Conservation (phyloP, 2,329 filamentous ascomycete genomes). For the Xylariaceae sp. region DNA sequence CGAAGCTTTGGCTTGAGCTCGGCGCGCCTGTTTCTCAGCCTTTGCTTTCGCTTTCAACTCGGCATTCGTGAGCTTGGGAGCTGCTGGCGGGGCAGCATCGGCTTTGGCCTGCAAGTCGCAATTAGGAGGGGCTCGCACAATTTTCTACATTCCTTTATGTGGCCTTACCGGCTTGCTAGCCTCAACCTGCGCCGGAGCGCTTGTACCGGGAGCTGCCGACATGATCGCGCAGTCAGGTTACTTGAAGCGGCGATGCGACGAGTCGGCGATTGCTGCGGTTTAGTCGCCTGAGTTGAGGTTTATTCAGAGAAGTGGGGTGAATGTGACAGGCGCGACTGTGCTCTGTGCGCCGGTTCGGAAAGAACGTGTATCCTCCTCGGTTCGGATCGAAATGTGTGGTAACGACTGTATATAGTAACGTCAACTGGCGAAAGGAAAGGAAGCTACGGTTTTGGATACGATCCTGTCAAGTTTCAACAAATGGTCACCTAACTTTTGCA, state of each 20-base stretch:
- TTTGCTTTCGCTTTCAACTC: slow-evolving; percentile 86
- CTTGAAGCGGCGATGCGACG: background rate
- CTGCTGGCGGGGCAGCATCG: slow-evolving; percentile 27
- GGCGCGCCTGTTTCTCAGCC: slow-evolving; percentile 82
- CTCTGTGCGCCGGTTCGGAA: background rate
- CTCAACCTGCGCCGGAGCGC: slow-evolving; percentile 19
- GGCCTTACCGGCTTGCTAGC: slow-evolving; percentile 17
- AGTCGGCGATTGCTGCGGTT: background rate
- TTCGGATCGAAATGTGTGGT: background rate
- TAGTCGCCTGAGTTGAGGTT: background rate
- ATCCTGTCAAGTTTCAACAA: background rate
- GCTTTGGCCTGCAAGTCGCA: slow-evolving; percentile 23
- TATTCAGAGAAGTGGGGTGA: background rate
- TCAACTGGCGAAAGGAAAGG: background rate
- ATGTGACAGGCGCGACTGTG: background rate
- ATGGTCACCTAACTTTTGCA: background rate
- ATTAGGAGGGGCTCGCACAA: slow-evolving; percentile 14
- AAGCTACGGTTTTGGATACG: background rate
- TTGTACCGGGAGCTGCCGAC: slow-evolving; percentile 19
- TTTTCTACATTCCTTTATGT: slow-evolving; percentile 13
- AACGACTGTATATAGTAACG: background rate
- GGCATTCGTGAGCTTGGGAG: slow-evolving; percentile 61
- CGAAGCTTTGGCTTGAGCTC: slow-evolving; percentile 63
- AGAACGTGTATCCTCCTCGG: background rate
- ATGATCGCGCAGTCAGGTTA: slow-evolving; percentile 9